Evolutionary conservation across 164 flowering plant genomes (phyloP), one percentile per base, ranked within the genome.

Genomic region (Macadamia tetraphylla): DNA sequence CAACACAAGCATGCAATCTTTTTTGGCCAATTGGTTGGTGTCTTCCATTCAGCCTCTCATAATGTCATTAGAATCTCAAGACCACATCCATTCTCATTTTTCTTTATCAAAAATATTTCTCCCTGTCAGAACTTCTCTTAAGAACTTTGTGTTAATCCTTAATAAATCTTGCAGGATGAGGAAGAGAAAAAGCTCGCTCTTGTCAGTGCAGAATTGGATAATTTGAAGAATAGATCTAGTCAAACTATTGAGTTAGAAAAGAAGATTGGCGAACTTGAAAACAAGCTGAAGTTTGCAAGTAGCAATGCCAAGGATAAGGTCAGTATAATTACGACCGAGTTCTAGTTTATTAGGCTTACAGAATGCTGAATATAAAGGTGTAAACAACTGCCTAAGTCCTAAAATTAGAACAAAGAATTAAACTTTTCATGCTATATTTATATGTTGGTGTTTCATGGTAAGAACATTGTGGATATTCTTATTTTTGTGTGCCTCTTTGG

Each of bases 181-280:
- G 80, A 68, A 57, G 69, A 49, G 42, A 58, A 67, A 65, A 75
- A 61, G 52, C 40, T 70, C 1, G 67, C 65, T 32, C 58, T 58
- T 58, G 46, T 74, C 59, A 66, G 52, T 60, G 71, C 68, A 3
- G 81, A 76, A 55, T 65, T 79, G 71, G 75, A 73, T 15, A 70
- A 67, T 32, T 58, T 70, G 67, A 75, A 73, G 68, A 73, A 43
- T 9, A 73, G 63, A 76, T 68, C 66, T 49, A 73, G 59, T 68
- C 71, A 65, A 70, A 60, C 66, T 43, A 58, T 69, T 52, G 77
- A 71, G 35, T 66, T 69, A 65, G 77, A 73, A 75, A 76, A 64
- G 63, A 76, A 79, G 60, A 71, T 79, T 23, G 62, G 30, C 64
- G 79, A 73, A 53, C 78, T 79, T n/a, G 77, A 79, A 67, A 69